Evolutionary conservation across 2,329 filamentous ascomycete genomes (phyloP).

Genomic region (Ascosphaera apis): DNA sequence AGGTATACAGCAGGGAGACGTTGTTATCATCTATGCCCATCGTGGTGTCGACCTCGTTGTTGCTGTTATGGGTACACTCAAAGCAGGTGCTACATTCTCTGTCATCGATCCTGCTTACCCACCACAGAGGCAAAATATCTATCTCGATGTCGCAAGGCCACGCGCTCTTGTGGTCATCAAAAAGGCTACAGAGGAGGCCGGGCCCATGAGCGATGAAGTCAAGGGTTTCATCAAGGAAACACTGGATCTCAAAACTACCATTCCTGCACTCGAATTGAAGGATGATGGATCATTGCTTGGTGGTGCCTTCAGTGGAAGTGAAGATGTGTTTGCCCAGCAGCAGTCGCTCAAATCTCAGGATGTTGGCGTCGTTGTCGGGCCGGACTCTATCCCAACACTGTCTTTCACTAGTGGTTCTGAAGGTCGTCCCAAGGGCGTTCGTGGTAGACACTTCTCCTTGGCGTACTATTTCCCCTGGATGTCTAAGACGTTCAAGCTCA

Average conservation of each 20-base stretch:
- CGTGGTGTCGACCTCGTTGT: constrained; percentile 57
- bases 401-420: constrained; percentile 52
- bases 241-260: constrained; percentile 45
- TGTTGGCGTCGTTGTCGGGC: constrained; percentile 58
- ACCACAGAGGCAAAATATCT: constrained; percentile 57
- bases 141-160: constrained; percentile 58
- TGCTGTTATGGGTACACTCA: constrained; percentile 54
- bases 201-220: constrained; percentile 36
- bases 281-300: constrained; percentile 53
- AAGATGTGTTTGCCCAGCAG: constrained; percentile 41
- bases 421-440: constrained; percentile 66
- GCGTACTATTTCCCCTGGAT: constrained; percentile 87
- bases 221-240: constrained; percentile 48
- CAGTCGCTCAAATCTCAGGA: constrained; percentile 29
- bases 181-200: constrained; percentile 45
- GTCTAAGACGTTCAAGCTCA: constrained; percentile 57
- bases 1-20: constrained; percentile 56
- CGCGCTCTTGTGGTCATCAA: constrained; percentile 49
- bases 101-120: constrained; percentile 63
- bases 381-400: constrained; percentile 60
- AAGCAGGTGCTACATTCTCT: constrained; percentile 36
- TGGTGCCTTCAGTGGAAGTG: constrained; percentile 34
- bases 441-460: constrained; percentile 66
- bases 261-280: constrained; percentile 49
- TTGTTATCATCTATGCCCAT: constrained; percentile 82